Evolutionary conservation across 1,139 yeast genomes (phyloP).

Genomic region (Kodamaea sp.): DNA sequence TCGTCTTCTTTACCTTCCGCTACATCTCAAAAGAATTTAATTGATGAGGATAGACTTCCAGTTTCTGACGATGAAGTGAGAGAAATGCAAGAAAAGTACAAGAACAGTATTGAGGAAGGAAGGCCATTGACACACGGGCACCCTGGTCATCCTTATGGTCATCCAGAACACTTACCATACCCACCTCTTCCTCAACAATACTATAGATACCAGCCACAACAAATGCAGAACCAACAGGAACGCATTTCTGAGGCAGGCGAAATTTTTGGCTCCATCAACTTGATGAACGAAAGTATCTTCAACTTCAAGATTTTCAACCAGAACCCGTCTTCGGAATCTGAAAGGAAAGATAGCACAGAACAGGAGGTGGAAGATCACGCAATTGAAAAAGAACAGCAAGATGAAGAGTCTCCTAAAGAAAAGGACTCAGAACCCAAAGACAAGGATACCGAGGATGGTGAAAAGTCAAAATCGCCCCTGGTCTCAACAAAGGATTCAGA

Average conservation of each 20-base stretch:
- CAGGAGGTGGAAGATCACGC: slow-evolving; percentile 12
- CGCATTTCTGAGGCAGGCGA: slow-evolving; percentile 21
- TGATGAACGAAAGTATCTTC: slow-evolving; percentile 46
- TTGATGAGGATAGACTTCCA: slow-evolving; percentile 39
- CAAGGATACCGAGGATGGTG: slow-evolving; percentile 1
- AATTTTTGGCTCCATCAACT: slow-evolving; percentile 43
- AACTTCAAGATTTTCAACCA: slow-evolving; percentile 41
- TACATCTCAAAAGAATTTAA: slow-evolving; percentile 5
- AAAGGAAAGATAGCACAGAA: slow-evolving; percentile 4
- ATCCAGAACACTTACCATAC: neutral
- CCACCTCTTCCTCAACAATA: neutral
- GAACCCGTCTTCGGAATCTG: slow-evolving; percentile 12
- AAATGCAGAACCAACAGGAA: neutral
- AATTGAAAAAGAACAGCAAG: slow-evolving; percentile 6
- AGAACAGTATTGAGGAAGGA: slow-evolving; percentile 5
- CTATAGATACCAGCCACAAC: neutral
- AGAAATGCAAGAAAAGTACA: slow-evolving; percentile 41
- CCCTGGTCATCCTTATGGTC: neutral
- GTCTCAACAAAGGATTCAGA: neutral
- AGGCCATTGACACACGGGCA: too few relatives aligned
- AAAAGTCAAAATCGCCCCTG: slow-evolving; percentile 4
- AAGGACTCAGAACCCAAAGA: slow-evolving; percentile 1
- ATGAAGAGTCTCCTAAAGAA: neutral
- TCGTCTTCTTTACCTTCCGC: neutral
- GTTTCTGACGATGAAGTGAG: slow-evolving; percentile 39